A percentile compares a stretch with the other conserved stretches of the same genome.
Evolutionary conservation across 2,329 filamentous ascomycete species (phyloP).

Genomic region (Capronia americana): DNA sequence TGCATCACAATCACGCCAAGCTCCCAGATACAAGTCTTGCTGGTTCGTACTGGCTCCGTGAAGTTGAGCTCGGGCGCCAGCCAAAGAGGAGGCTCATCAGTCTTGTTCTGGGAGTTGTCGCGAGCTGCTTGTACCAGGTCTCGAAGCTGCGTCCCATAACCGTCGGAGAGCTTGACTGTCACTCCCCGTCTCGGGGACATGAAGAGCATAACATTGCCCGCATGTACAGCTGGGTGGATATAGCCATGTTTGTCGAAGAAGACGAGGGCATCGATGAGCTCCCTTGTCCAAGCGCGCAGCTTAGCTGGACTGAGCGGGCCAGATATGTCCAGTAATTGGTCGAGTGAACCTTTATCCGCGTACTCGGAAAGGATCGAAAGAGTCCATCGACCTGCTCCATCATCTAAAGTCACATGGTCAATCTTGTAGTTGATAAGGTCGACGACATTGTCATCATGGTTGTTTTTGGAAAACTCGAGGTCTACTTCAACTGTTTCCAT

Average conservation of each 20-base stretch:
- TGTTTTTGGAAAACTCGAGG: slow-evolving; percentile 74
- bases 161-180: slow-evolving; percentile 75
- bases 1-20: slow-evolving; percentile 90
- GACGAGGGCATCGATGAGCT: slow-evolving; percentile 85
- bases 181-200: slow-evolving; percentile 72
- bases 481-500: slow-evolving; percentile 77
- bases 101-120: slow-evolving; percentile 61
- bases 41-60: slow-evolving; percentile 62
- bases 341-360: slow-evolving; percentile 80
- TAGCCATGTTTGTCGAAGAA: slow-evolving; percentile 86
- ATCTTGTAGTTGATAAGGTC: slow-evolving; percentile 85
- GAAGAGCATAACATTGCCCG: slow-evolving; percentile 78
- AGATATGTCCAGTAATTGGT: slow-evolving; percentile 80
- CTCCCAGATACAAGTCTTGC: slow-evolving; percentile 93
- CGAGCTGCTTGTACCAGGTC: slow-evolving; percentile 58
- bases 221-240: slow-evolving; percentile 81
- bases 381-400: slow-evolving; percentile 64
- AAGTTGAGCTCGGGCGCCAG: slow-evolving; percentile 76
- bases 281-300: slow-evolving; percentile 87
- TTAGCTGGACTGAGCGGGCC: slow-evolving; percentile 75
- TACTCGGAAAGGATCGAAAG: slow-evolving; percentile 77
- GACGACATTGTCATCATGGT: slow-evolving; percentile 78
- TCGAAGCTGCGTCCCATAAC: slow-evolving; percentile 53
- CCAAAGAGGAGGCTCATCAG: slow-evolving; percentile 83
- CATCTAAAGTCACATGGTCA: slow-evolving; percentile 56